Conservation (phyloP, 352 stramenopile genomes). For the Hyaloperonospora brassicae region DNA sequence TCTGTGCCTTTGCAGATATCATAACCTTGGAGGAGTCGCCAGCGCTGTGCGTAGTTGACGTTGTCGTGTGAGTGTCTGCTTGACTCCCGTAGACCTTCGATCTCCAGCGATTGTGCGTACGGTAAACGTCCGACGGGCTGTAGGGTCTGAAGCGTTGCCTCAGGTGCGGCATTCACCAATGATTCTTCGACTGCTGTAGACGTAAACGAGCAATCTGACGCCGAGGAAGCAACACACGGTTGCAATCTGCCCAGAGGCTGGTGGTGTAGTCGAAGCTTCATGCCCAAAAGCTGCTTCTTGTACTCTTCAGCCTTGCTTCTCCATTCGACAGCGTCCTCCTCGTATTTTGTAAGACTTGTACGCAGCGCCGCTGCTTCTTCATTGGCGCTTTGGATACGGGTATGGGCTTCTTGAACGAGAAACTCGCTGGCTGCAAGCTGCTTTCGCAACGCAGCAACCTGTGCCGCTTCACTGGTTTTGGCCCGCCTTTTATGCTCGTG, state of each 20-base stretch:
- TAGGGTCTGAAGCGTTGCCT: conserved; percentile 30
- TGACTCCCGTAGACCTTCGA: conserved; percentile 73
- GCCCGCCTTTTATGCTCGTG: conserved; percentile 48
- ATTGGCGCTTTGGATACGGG: conserved; percentile 13
- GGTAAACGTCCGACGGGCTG: conserved; percentile 50
- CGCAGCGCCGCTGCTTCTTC: conserved; percentile 15
- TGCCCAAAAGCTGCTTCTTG: conserved; percentile 9
- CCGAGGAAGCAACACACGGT: conserved; percentile 11
- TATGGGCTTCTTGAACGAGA: conserved; percentile 12
- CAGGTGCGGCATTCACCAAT: conserved; percentile 15
- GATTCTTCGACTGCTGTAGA: conserved; percentile 22
- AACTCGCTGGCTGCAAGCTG: conserved; percentile 19
- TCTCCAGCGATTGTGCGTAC: conserved; percentile 75
- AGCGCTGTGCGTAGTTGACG: conserved; percentile 39
- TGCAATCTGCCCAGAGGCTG: conserved; percentile 9
- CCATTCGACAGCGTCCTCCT: conserved; percentile 14
- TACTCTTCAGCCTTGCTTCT: conserved; percentile 21
- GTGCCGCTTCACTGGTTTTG: conserved; percentile 25
- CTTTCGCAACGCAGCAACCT: conserved; percentile 15
- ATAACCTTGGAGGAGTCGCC: conserved; percentile 18
- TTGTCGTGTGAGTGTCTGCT: conserved; percentile 32
- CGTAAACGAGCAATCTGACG: conserved; percentile 27
- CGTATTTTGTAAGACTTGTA: conserved; percentile 6
- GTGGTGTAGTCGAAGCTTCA: conserved; percentile 9
- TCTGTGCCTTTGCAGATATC: conserved; percentile 3